Evolutionary conservation across 129 eudicot species (phyloP), one percentile per base, ranked within the genome.

Genomic region (Glebionis coronaria): DNA sequence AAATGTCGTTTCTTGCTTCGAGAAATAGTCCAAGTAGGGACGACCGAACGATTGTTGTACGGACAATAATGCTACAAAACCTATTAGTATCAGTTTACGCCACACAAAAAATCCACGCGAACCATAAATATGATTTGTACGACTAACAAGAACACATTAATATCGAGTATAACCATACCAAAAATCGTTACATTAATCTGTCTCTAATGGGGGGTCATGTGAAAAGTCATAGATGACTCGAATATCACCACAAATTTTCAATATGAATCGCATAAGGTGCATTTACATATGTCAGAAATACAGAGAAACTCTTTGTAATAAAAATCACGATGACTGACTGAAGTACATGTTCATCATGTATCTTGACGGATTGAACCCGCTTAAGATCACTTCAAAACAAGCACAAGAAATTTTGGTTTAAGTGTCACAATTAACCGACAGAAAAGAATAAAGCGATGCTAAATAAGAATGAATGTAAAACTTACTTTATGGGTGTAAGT

Each of bases 291-390:
- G 63, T 57, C 16, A 57, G 11, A 57, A 57, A 12, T n/a, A 57
- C 63, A 56, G 23, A 56, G 16, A 18, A n/a, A n/a, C n/a, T 12
- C 42, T 23, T 2, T 27, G 49, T 70, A 23, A 54, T 14, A 59
- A 28, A 14, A 63, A 74, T 83, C 81, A 92, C 54, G 78, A 63
- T 77, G 80, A 46, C 53, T 42, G 82, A 65, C 97, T 89, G 83
- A 89, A 93, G 91, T 93, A 89, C 25, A 93, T 75, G 84, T 89
- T 89, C 97, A 93, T 86, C 73, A 89, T 61, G 82, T 89, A 87
- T 93, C 97, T 93, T 46, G 99, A 93, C 1, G 99, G 97, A 78
- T 84, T 93, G 80, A 93, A 93, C 74, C 99, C 99, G 45, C 84
- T 89, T 76, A 93, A 70, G 56, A 84, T 86, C 68, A 89, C 99